A percentile compares a stretch with the other conserved stretches of the same genome.
These are phyloP conservation scores for Sideroxylon spinosum DNA, from an alignment of 179 eudicot genomes.

Conservation along the genomic window DNA sequence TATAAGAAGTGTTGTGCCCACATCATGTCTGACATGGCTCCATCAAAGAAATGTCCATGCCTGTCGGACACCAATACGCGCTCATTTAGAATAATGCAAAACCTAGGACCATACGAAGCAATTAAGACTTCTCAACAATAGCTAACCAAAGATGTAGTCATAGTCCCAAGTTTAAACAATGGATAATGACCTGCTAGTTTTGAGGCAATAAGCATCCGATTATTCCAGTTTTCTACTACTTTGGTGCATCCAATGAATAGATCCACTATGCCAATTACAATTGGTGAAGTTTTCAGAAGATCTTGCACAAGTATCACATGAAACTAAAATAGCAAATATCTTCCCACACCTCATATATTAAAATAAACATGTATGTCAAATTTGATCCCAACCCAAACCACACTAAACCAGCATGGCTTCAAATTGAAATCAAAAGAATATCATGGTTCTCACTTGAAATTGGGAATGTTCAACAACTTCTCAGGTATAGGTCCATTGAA, in stretches of 20 bases:
- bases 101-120: not conserved
- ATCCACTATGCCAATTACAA: not conserved
- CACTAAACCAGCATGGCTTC: not conserved
- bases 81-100: not conserved
- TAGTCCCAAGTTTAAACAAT: not conserved
- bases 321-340: not conserved
- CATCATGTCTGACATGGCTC: not conserved
- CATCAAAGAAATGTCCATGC: not conserved
- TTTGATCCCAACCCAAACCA: not conserved
- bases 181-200: not conserved
- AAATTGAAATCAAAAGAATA: not conserved
- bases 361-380: not conserved
- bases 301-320: not conserved
- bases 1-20: not conserved
- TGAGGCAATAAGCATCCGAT: not conserved
- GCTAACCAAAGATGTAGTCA: slow-evolving; percentile 4
- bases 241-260: not conserved
- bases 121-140: not conserved
- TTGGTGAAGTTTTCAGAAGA: not conserved
- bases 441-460: slow-evolving; percentile 58
- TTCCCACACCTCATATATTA: not conserved
- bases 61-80: not conserved
- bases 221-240: not conserved
- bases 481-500: slow-evolving; percentile 84
- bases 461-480: slow-evolving; percentile 61